phyloP scores from a whole-genome alignment of 2,329 filamentous ascomycete genomes.

The Aspergillus luchuensis region DNA sequence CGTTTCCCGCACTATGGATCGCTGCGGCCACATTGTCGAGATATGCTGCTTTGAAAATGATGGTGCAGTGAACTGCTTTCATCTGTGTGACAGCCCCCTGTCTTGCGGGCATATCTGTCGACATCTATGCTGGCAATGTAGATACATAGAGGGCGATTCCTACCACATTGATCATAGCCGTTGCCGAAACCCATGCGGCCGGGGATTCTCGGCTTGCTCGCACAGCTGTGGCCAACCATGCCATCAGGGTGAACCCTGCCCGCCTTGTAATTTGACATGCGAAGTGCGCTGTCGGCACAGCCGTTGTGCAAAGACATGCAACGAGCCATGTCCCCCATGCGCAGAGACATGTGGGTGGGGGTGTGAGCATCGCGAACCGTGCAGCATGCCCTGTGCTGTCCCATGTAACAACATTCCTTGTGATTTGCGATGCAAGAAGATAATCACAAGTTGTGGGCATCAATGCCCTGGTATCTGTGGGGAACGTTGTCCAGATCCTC shows the following conservation, averaged over 20 bases:
- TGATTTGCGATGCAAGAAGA: constrained; percentile 15
- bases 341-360: constrained; percentile 17
- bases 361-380: constrained; percentile 17
- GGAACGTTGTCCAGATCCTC: constrained; percentile 17
- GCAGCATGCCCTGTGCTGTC: constrained; percentile 21
- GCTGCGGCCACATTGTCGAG: constrained; percentile 3
- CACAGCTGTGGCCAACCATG: constrained; percentile 5
- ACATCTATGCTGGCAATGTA: constrained; percentile 6
- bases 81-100: neutral
- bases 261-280: constrained; percentile 8
- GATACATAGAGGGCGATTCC: neutral
- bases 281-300: constrained; percentile 17
- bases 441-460: constrained; percentile 17
- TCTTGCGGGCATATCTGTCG: constrained; percentile 10
- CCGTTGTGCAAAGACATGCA: constrained; percentile 18
- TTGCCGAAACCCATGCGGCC: constrained; percentile 5
- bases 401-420: constrained; percentile 22
- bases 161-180: constrained; percentile 3
- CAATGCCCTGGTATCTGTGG: constrained; percentile 22
- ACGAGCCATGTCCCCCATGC: constrained; percentile 20
- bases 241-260: neutral
- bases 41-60: constrained; percentile 5
- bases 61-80: neutral
- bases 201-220: constrained; percentile 4
- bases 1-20: neutral